These are phyloP conservation scores for Lactifluus echinatus DNA, from an alignment of 768 basidiomycete species.

Conservation along the genomic window DNA sequence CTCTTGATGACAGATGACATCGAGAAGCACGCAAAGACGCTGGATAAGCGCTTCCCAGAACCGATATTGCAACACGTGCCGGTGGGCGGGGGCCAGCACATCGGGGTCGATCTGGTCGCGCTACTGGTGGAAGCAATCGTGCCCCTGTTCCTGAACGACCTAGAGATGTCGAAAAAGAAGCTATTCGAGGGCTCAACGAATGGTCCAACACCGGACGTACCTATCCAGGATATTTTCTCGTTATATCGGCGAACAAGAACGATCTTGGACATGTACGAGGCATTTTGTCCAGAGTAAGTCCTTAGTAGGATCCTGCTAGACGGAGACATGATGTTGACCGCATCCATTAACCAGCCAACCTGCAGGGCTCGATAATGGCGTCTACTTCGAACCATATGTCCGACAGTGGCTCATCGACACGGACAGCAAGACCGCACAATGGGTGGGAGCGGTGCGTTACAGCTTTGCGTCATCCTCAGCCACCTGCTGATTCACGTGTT, in stretches of 20 bases:
- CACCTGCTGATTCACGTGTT: not conserved
- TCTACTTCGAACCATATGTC: constrained; percentile 84
- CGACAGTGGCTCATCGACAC: constrained; percentile 84
- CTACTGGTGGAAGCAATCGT: constrained; percentile 60
- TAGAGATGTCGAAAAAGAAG: constrained; percentile 62
- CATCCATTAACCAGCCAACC: constrained; percentile 35
- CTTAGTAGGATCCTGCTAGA: constrained; percentile 1
- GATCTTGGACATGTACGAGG: constrained; percentile 68
- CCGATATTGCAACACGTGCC: constrained; percentile 66
- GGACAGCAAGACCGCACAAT: constrained; percentile 82
- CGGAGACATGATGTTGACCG: not conserved
- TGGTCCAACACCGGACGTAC: constrained; percentile 78
- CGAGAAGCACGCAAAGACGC: constrained; percentile 72
- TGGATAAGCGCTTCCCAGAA: constrained; percentile 83
- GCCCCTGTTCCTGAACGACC: constrained; percentile 56
- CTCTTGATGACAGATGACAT: constrained; percentile 82
- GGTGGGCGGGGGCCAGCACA: not conserved
- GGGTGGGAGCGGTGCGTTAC: constrained; percentile 80
- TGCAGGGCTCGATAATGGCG: constrained; percentile 58
- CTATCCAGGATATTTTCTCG: constrained; percentile 84
- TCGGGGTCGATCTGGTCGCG: constrained; percentile 58
- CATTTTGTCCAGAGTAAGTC: constrained; percentile 72
- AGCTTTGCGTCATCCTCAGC: not conserved
- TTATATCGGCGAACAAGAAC: constrained; percentile 74
- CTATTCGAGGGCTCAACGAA: constrained; percentile 80